These are phyloP conservation scores for Vitrella brassicaformis DNA, from an alignment of 73 alveolate species.

Conservation along the genomic window DNA sequence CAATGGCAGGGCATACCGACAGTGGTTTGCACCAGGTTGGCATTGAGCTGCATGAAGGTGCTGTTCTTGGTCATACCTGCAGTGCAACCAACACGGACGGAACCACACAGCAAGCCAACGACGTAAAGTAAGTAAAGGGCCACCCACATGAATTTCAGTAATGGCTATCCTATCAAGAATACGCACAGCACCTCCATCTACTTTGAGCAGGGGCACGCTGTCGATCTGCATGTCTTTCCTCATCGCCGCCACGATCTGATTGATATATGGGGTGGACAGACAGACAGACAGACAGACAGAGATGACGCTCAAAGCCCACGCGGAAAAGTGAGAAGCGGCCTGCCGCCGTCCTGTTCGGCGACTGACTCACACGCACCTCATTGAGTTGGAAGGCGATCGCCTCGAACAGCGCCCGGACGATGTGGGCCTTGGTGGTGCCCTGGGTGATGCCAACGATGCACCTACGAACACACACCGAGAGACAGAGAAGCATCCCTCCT, in stretches of 20 bases:
- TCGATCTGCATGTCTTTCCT: background rate
- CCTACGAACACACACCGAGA: too few species aligned
- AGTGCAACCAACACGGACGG: constrained; percentile 31
- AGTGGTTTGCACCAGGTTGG: constrained; percentile 2
- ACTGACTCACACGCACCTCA: too few species aligned
- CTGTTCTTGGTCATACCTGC: constrained; percentile 55
- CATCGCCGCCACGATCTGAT: background rate
- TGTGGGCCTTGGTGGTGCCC: constrained; percentile 44
- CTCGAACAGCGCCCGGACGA: constrained; percentile 49
- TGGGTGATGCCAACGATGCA: constrained; percentile 44
- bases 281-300: too few species aligned
- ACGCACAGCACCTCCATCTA: background rate
- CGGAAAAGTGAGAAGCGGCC: too few species aligned
- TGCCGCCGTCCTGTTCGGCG: too few species aligned
- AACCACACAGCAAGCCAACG: background rate
- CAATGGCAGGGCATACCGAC: background rate
- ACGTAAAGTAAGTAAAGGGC: background rate
- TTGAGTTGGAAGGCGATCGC: constrained; percentile 44
- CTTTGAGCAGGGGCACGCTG: background rate
- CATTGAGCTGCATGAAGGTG: constrained; percentile 1
- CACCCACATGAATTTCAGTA: background rate
- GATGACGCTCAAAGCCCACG: too few species aligned
- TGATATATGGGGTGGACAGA: too few species aligned
- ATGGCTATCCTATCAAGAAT: too few species aligned
- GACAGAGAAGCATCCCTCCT: too few species aligned